Evolutionary conservation across 306 rosid species (phyloP).

Genomic region (Morella rubra): DNA sequence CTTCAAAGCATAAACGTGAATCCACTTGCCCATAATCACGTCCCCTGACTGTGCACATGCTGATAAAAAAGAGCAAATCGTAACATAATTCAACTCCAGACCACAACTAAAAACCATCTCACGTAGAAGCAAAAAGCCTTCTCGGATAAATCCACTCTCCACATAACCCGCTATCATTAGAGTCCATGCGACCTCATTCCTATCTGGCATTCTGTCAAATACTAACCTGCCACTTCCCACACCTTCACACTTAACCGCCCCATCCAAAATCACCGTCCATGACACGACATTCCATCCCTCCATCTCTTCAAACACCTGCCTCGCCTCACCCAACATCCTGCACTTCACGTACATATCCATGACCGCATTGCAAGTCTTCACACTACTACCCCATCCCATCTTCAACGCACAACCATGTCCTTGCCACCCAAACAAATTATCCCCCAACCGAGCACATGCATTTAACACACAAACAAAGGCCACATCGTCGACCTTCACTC

Average conservation of each 20-base stretch:
- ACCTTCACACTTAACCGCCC: slow-evolving; percentile 59
- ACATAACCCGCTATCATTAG: slow-evolving; percentile 61
- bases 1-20: slow-evolving; percentile 66
- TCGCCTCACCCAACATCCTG: slow-evolving; percentile 47
- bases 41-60: slow-evolving; percentile 64
- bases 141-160: slow-evolving; percentile 43
- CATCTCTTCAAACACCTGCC: slow-evolving; percentile 52
- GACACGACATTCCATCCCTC: slow-evolving; percentile 58
- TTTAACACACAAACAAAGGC: slow-evolving; percentile 45
- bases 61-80: slow-evolving; percentile 54
- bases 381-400: slow-evolving; percentile 38
- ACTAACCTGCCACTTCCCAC: slow-evolving; percentile 52
- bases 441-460: slow-evolving; percentile 49
- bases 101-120: slow-evolving; percentile 55
- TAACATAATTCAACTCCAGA: slow-evolving; percentile 51
- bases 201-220: slow-evolving; percentile 70
- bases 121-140: slow-evolving; percentile 46
- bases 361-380: slow-evolving; percentile 53
- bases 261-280: slow-evolving; percentile 74
- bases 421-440: slow-evolving; percentile 37
- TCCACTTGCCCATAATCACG: slow-evolving; percentile 54
- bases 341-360: slow-evolving; percentile 77
- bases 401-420: slow-evolving; percentile 48
- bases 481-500: slow-evolving; percentile 43
- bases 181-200: slow-evolving; percentile 81